Conservation (phyloP, 345 rosid species). For the Adansonia digitata region DNA sequence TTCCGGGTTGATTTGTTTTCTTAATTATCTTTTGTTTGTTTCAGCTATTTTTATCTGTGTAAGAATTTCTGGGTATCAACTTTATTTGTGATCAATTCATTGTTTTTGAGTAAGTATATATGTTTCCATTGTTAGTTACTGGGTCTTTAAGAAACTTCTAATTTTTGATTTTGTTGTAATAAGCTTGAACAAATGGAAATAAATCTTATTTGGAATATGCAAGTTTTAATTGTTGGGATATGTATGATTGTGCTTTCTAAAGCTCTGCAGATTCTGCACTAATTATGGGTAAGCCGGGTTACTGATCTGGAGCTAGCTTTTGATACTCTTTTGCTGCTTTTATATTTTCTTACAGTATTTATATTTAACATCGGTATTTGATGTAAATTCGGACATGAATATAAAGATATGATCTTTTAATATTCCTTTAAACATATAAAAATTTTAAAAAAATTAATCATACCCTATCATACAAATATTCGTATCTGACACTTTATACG, state of each 20-base stretch:
- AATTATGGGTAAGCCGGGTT: neutral
- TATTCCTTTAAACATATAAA: no score
- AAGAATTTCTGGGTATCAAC: constrained; percentile 14
- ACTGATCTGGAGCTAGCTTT: neutral
- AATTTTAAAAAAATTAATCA: no score
- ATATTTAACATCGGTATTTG: no score
- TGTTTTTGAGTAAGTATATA: neutral
- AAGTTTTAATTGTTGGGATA: neutral
- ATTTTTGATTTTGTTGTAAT: neutral
- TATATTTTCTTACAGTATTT: no score
- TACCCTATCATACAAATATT: no score
- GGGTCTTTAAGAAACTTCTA: neutral
- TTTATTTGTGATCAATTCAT: neutral
- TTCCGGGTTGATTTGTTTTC: constrained; percentile 21
- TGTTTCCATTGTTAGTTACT: neutral
- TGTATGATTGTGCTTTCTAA: neutral
- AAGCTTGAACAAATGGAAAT: neutral
- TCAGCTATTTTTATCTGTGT: neutral
- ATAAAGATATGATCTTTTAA: no score
- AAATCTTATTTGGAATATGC: neutral
- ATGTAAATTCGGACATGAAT: no score
- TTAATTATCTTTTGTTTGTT: neutral
- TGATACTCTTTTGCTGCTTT: neutral
- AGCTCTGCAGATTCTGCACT: neutral
- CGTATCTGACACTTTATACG: no score